Evolutionary conservation across 176 grass and related monocot species (phyloP), one percentile per base, ranked within the genome.

Genomic region (Cenchrus purpureus): DNA sequence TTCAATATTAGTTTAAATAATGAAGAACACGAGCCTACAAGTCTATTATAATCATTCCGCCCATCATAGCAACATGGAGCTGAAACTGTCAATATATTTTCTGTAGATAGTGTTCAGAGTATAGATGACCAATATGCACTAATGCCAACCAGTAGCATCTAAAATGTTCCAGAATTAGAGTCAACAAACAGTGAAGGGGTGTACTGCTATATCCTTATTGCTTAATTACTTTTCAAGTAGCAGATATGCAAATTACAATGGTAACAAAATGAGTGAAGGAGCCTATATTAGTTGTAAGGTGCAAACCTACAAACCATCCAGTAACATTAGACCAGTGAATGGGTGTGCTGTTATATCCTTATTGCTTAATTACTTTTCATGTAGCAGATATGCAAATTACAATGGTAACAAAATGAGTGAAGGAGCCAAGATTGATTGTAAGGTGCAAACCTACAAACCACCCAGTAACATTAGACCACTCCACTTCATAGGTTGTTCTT

Each of bases 401-500:
- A 82, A 31, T 10, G 10, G 22, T 31, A 78, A 86, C 74, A 83
- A 74, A 74, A 74, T 9, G 31, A 60, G 29, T 40, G 29, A 73
- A 57, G 7, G 34, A 65, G 76, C 61, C 20, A 84, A 22, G 77
- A 42, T 63, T 72, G 62, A 59, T 66, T 69, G 45, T 67, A 87
- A 72, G 55, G 43, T 48, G 57, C 83, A 74, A 64, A 95, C 96
- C 93, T 89, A 98, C 89, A 86, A 98, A 98, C 86, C 86, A 98
- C 65, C 96, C 96, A 79, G 93, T 94, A 19, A 86, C 64, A 65
- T 94, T 89, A 25, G 0, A 19, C 82, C 96, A 92, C 85, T 98
- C 87, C 79, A 98, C 93, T 85, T 95, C 88, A 20, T 95, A 98
- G n/a, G 96, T 98, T 83, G 84, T 95, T 89, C 88, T 95, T 59